Conservation (phyloP, 768 basidiomycete species). For the Calvatia gigantea region DNA sequence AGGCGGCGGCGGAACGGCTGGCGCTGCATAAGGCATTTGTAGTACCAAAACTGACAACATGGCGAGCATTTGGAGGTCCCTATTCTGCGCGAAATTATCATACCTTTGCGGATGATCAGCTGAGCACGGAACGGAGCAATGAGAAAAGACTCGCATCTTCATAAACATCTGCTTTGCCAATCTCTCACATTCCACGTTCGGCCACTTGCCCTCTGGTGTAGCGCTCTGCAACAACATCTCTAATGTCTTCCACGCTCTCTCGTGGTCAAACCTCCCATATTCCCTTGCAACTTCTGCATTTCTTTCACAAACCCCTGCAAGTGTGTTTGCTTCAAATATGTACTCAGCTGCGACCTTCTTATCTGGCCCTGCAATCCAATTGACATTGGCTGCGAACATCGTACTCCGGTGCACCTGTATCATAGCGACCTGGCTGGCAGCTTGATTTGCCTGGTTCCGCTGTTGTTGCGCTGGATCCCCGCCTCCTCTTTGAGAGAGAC, state of each 20-base stretch:
- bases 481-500: slow-evolving; percentile 46
- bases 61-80: slow-evolving; percentile 79
- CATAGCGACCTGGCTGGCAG: slow-evolving; percentile 29
- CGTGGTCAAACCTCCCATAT: slow-evolving; percentile 65
- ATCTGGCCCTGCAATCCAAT: slow-evolving; percentile 38
- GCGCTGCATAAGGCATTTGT: slow-evolving; percentile 33
- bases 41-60: slow-evolving; percentile 72
- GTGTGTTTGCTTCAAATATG: slow-evolving; percentile 37
- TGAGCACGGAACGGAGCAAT: not conserved
- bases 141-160: slow-evolving; percentile 40
- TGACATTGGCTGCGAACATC: slow-evolving; percentile 44
- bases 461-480: slow-evolving; percentile 32
- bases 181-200: slow-evolving; percentile 25
- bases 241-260: slow-evolving; percentile 61
- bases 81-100: slow-evolving; percentile 38
- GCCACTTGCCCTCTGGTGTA: not conserved
- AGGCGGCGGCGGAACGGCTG: not conserved
- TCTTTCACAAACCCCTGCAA: slow-evolving; percentile 47
- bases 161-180: slow-evolving; percentile 38
- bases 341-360: slow-evolving; percentile 62
- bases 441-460: slow-evolving; percentile 34
- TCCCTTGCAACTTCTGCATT: slow-evolving; percentile 61
- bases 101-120: slow-evolving; percentile 27
- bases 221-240: slow-evolving; percentile 38
- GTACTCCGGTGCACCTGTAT: slow-evolving; percentile 52